Conservation (phyloP, 2,329 filamentous ascomycete genomes). For the Didymellaceae sp. region DNA sequence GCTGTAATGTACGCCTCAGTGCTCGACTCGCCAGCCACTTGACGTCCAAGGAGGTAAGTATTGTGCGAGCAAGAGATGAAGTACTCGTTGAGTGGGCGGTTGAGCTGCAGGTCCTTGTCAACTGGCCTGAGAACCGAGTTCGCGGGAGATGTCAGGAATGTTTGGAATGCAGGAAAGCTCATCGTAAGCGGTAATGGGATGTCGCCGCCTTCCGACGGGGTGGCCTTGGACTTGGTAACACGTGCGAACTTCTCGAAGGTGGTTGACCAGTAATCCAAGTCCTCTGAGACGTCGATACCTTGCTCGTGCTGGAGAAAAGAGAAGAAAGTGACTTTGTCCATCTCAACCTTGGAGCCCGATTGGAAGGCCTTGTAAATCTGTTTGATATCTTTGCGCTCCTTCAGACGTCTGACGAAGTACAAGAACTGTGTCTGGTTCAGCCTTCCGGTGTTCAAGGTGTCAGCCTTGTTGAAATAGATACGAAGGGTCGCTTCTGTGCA, state of each 20-base stretch:
- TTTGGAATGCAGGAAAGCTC: conserved; percentile 78
- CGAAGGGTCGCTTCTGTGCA: conserved; percentile 77
- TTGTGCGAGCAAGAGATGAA: conserved; percentile 99
- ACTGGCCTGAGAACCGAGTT: conserved; percentile 72
- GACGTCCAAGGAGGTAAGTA: conserved; percentile 90
- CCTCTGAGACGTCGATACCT: conserved; percentile 73
- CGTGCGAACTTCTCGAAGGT: conserved; percentile 73
- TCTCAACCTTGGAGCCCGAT: conserved; percentile 63
- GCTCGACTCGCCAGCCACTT: conserved; percentile 88
- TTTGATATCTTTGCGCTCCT: conserved; percentile 81
- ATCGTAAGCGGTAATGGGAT: conserved; percentile 64
- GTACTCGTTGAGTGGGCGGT: conserved; percentile 92
- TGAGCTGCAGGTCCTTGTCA: conserved; percentile 68
- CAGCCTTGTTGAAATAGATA: conserved; percentile 75
- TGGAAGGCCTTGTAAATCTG: conserved; percentile 70
- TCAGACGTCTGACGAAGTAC: conserved; percentile 81
- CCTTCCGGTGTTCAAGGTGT: conserved; percentile 66
- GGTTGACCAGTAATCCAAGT: conserved; percentile 70
- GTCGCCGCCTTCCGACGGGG: conserved; percentile 40
- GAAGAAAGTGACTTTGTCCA: conserved; percentile 77
- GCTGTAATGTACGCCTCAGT: conserved; percentile 94
- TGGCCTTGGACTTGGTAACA: conserved; percentile 51
- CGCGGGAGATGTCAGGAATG: conserved; percentile 53
- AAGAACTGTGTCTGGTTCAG: conserved; percentile 84
- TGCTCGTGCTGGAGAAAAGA: conserved; percentile 76